Base-by-base conservation (phyloP, 176 grass and related monocot species). In the Carex cristatella region DNA sequence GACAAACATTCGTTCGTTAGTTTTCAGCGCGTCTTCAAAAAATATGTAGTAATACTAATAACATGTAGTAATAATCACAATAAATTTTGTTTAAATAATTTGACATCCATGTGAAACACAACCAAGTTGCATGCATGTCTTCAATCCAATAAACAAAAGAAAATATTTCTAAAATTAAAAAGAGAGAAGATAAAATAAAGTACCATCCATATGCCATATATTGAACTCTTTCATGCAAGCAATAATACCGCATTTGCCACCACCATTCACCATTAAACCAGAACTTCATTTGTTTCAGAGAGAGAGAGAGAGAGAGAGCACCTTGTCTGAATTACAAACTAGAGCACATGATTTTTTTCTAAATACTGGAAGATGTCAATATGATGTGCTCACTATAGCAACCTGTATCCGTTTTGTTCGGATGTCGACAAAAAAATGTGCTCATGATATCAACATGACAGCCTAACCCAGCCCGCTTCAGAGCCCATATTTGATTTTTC, bases 281-380 rank as follows among this genome's bases (percentile, higher is more conserved):
- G 19, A 75, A 3, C 44, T 75, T 53, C 71, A 75, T 75, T 75
- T 4, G 19, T 7, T 40, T 23, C 6, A 40, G 19, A 56, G 10
- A 55, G 44, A 55, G 46, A 9, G 16, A 55, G 46, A 9, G 15
- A 72, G 15, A 38, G 23, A 57, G 11, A 78, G 46, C 74, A 32
- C 74, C 6, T 18, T 56, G 74, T 11, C 5, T 74, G 35, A 57
- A 78, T 28, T 78, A 32, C 12, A 33, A 57, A 31, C 23, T 28
- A 6, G 3, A 54, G 18, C 5, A 7, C 18, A 1, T 32, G 27
- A 32, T 4, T 2, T 14, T 14, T 56, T 10, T 16, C 1, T 66
- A 83, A 65, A 83, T 64, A 63, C 19, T 68, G 53, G 28, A 65
- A 66, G 81, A 83, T 83, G 81, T 67, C 81, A 68, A 83, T 48